These are phyloP conservation scores for Hypoxylon perforatum DNA, from an alignment of 495 filamentous ascomycete genomes.

Conservation along the genomic window DNA sequence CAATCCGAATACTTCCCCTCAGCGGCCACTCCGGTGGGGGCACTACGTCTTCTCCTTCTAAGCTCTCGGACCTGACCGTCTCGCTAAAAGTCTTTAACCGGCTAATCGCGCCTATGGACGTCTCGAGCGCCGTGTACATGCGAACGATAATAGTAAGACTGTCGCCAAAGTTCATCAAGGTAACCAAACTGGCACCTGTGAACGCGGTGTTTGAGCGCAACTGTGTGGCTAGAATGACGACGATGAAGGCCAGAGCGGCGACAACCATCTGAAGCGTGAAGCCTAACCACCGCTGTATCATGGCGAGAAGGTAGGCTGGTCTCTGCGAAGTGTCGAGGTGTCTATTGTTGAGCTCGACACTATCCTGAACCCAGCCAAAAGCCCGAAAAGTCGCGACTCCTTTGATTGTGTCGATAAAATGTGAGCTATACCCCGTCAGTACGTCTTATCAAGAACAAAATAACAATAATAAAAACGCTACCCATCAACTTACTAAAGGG, in stretches of 20 bases:
- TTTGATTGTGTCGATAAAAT: slow-evolving; percentile 56
- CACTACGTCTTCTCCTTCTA: slow-evolving; percentile 51
- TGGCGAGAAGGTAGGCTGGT: slow-evolving; percentile 58
- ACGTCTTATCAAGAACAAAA: background rate
- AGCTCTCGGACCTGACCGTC: slow-evolving; percentile 27
- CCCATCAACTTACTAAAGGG: slow-evolving; percentile 38
- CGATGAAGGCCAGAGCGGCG: slow-evolving; percentile 46
- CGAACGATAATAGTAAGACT: slow-evolving; percentile 40
- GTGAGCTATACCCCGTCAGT: slow-evolving; percentile 35
- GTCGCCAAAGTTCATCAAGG: slow-evolving; percentile 44
- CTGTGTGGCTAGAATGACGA: slow-evolving; percentile 48
- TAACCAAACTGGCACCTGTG: slow-evolving; percentile 64
- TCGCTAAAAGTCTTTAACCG: slow-evolving; percentile 48
- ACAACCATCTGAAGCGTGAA: slow-evolving; percentile 55
- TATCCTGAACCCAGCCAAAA: slow-evolving; percentile 53
- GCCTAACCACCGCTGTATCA: slow-evolving; percentile 58
- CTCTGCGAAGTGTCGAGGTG: slow-evolving; percentile 54
- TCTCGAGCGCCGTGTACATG: slow-evolving; percentile 50
- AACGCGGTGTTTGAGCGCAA: slow-evolving; percentile 58
- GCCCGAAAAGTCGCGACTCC: slow-evolving; percentile 57
- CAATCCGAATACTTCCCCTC: slow-evolving; percentile 37
- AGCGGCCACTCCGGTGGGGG: slow-evolving; percentile 45
- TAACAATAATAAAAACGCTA: no score
- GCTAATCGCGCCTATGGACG: slow-evolving; percentile 51
- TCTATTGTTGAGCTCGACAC: slow-evolving; percentile 56